Evolutionary conservation across 106 monocot species (phyloP).

Genomic region (Apostasia ramifera): DNA sequence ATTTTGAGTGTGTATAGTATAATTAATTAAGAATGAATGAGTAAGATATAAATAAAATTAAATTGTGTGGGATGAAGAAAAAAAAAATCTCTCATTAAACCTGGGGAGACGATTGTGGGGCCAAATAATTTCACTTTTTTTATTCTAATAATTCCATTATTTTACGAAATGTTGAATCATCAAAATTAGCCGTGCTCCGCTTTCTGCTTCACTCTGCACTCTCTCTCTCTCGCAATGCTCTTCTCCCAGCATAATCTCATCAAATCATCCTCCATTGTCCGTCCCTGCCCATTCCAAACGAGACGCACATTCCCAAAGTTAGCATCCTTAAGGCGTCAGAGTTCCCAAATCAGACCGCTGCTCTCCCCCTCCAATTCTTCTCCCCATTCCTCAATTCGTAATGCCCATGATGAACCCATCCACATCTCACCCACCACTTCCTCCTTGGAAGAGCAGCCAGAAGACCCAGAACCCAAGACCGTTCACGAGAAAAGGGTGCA

Average conservation of each 20-base stretch:
- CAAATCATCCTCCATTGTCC: background rate
- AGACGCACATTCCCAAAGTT: background rate
- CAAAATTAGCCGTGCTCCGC: background rate
- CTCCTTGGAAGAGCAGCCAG: background rate
- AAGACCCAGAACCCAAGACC: background rate
- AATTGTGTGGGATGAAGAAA: too few relatives aligned
- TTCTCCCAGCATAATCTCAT: conserved; percentile 7
- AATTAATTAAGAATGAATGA: too few relatives aligned
- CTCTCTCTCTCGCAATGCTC: conserved; percentile 4
- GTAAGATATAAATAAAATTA: too few relatives aligned
- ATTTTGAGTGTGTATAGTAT: too few relatives aligned
- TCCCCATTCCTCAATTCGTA: conserved; percentile 11
- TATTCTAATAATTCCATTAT: too few relatives aligned
- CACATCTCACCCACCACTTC: background rate
- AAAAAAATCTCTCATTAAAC: too few relatives aligned
- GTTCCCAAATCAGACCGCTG: background rate
- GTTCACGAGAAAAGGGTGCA: background rate
- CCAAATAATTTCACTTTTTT: too few relatives aligned
- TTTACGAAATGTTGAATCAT: too few relatives aligned
- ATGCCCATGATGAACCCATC: conserved; percentile 2
- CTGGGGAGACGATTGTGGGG: too few relatives aligned
- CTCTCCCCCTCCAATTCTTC: conserved; percentile 6
- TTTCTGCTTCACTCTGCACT: conserved; percentile 10
- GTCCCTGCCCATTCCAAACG: background rate
- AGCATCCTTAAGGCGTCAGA: too few relatives aligned